A percentile compares a stretch with the other conserved stretches of the same genome.
phyloP scores from a whole-genome alignment of 257 asterid species.

The Solanum corneliomulleri region DNA sequence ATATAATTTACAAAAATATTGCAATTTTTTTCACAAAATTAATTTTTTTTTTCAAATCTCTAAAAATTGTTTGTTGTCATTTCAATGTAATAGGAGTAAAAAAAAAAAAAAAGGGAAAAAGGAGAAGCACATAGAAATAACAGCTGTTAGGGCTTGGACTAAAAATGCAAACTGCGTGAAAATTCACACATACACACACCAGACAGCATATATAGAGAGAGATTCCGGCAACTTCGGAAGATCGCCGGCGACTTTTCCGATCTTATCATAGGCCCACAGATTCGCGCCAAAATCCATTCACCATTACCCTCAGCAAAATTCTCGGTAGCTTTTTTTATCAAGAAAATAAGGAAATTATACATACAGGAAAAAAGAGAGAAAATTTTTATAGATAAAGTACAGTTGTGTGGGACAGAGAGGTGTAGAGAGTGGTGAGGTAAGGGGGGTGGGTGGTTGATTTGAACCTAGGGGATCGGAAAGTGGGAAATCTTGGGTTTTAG shows the following conservation, averaged over 20 bases:
- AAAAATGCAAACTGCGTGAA: neutral
- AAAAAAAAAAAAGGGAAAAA: neutral
- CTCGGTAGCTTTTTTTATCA: conserved; percentile 2
- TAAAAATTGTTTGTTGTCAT: neutral
- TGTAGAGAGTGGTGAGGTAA: neutral
- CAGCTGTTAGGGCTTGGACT: conserved; percentile 13
- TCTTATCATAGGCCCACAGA: conserved; percentile 28
- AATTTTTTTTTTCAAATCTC: neutral
- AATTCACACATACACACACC: neutral
- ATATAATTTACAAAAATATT: neutral
- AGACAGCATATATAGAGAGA: neutral
- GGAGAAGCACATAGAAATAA: neutral
- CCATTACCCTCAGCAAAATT: neutral
- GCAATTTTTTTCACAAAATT: neutral
- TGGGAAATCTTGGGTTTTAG: conserved; percentile 6
- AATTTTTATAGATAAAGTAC: neutral
- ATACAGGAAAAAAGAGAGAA: neutral
- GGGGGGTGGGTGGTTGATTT: conserved; percentile 13
- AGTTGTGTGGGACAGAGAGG: conserved; percentile 34
- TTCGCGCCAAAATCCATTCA: conserved; percentile 23
- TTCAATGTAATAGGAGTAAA: neutral
- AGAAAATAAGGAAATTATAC: neutral
- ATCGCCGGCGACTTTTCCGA: conserved; percentile 55
- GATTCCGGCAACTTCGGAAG: conserved; percentile 53
- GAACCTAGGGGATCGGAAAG: conserved; percentile 35